Evolutionary conservation across 352 stramenopile genomes (phyloP), one percentile per base, ranked within the genome.

Genomic region (Blastocystis sp.): DNA sequence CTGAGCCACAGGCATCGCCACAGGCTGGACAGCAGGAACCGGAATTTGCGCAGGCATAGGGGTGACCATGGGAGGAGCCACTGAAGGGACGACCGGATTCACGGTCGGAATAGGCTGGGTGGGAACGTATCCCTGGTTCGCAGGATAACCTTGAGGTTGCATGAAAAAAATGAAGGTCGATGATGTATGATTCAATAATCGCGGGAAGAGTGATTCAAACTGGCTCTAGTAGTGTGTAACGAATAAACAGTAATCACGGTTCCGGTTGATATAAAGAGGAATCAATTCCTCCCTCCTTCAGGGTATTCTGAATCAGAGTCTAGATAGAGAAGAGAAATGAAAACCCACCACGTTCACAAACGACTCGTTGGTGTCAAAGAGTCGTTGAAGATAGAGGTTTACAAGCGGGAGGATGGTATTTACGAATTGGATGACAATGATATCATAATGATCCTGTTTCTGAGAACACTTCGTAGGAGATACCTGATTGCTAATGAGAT

Each of bases 361-460:
- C 46, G 6, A 21, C 38, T 85, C 57, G 29, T 85, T 72, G 16
- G 75, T 51, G 27, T 85, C 57, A 56, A 85, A 85, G 11, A 85
- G 21, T 32, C 65, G 32, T n/a, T 85, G 75, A 38, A 85, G 21
- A 61, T 85, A 85, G 18, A 49, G 16, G 14, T 85, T 29, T 4
- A 85, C 1, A 11, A 85, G 56, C 34, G 75, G 75, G 3, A 85
- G 32, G 38, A 85, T 73, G 14, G 75, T 85, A 61, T 72, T 76
- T 14, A 76, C 57, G 40, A 73, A 85, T 42, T 85, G 75, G 8
- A 85, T 53, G 18, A 85, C 56, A 29, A 85, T 75, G 14, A 85
- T 75, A 1, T 72, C 34, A 48, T 32, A 85, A 85, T 85, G 75
- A 44, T 85, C 75, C 7, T 79, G 40, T 21, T 32, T 42, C n/a